A percentile compares a stretch with the other conserved stretches of the same genome.
Conservation (phyloP, 2,329 filamentous ascomycete species). For the Colletotrichum destructivum region DNA sequence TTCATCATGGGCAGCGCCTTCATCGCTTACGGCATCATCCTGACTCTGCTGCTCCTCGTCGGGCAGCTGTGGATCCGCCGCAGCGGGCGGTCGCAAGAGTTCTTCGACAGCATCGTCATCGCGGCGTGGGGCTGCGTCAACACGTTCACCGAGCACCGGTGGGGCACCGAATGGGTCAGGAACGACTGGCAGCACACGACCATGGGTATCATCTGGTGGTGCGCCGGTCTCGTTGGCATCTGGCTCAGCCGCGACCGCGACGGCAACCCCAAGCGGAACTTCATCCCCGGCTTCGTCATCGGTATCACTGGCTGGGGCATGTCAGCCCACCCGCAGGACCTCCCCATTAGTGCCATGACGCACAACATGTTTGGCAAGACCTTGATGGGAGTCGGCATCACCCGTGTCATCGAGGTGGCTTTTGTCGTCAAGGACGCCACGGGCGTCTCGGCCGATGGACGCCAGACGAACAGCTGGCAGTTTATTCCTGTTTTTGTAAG, state of each 20-base stretch:
- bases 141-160: conserved; percentile 97
- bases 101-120: conserved; percentile 94
- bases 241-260: conserved; percentile 91
- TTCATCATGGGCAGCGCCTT: conserved; percentile 99
- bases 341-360: conserved; percentile 88
- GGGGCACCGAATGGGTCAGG: conserved; percentile 89
- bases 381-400: conserved; percentile 88
- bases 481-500: conserved; percentile 71
- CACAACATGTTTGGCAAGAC: conserved; percentile 95
- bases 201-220: conserved; percentile 99
- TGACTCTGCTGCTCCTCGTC: conserved; percentile 88
- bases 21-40: conserved; percentile 90
- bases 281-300: conserved; percentile 93
- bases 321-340: conserved; percentile 88
- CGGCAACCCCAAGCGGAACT: conserved; percentile 90
- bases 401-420: conserved; percentile 90
- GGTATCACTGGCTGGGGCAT: conserved; percentile 95
- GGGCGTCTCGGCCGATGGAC: conserved; percentile 76
- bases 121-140: conserved; percentile 97
- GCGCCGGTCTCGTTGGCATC: conserved; percentile 88
- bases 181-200: conserved; percentile 98
- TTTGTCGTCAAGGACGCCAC: conserved; percentile 86
- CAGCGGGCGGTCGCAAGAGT: conserved; percentile 92
- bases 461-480: conserved; percentile 75
- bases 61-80: conserved; percentile 90